A percentile compares a stretch with the other conserved stretches of the same genome.
Conservation (phyloP, 176 grass and related monocot genomes). For the Musa troglodytarum region DNA sequence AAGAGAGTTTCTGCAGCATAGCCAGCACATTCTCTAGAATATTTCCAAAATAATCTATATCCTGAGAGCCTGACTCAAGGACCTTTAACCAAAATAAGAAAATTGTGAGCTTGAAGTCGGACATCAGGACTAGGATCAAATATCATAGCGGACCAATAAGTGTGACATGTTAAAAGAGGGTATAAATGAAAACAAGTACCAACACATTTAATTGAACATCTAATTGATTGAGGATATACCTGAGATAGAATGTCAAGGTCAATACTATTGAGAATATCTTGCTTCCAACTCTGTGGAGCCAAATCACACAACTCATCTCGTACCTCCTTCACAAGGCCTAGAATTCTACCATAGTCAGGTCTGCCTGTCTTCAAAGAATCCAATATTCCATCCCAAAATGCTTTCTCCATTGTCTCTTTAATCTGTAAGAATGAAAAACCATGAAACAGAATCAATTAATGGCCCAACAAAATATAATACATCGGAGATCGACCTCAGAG, state of each 20-base stretch:
- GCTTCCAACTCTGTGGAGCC: conserved; percentile 70
- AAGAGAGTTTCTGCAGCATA: conserved; percentile 54
- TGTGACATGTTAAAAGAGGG: no score
- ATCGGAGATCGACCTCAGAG: not conserved
- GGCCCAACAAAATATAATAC: not conserved
- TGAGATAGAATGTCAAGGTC: conserved; percentile 89
- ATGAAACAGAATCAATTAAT: not conserved
- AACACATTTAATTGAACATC: no score
- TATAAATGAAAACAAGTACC: not conserved
- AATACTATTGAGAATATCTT: conserved; percentile 65
- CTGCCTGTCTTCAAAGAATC: conserved; percentile 54
- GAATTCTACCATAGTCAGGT: conserved; percentile 57
- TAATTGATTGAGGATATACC: conserved; percentile 20
- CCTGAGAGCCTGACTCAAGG: conserved; percentile 47
- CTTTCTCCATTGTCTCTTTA: conserved; percentile 76
- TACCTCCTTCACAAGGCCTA: conserved; percentile 79
- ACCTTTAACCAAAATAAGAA: conserved; percentile 40
- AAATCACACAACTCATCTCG: conserved; percentile 74
- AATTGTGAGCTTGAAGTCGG: conserved; percentile 12
- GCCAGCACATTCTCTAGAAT: conserved; percentile 68
- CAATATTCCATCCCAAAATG: conserved; percentile 78
- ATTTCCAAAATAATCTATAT: conserved; percentile 58
- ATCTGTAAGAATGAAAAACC: conserved; percentile 32
- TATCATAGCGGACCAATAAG: not conserved
- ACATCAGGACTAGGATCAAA: not conserved